phyloP scores from a whole-genome alignment of 1,284 basidiomycete genomes.

The Cystobasidium pallidum region DNA sequence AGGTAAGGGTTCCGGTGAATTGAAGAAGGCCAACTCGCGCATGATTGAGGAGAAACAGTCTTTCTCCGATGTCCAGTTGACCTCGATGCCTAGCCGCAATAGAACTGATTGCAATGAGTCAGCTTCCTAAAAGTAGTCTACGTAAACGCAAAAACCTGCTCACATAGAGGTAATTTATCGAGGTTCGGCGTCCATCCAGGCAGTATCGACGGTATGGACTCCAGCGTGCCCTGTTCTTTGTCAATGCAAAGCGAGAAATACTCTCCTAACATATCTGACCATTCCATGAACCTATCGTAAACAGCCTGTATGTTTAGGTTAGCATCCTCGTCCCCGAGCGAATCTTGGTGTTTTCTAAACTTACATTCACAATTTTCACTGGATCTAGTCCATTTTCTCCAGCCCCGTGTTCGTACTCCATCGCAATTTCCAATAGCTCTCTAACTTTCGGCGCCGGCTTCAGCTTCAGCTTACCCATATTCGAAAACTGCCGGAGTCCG shows the following conservation, averaged over 20 bases:
- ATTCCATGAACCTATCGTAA: conserved; percentile 56
- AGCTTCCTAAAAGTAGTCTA: conserved; percentile 59
- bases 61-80: conserved; percentile 82
- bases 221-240: conserved; percentile 66
- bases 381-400: conserved; percentile 54
- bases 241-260: conserved; percentile 82
- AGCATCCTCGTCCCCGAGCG: background rate
- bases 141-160: conserved; percentile 5
- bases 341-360: conserved; percentile 51
- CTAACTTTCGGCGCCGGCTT: conserved; percentile 78
- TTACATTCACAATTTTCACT: conserved; percentile 70
- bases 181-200: conserved; percentile 83
- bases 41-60: conserved; percentile 85
- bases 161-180: conserved; percentile 74
- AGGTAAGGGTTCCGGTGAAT: conserved; percentile 67
- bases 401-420: conserved; percentile 67
- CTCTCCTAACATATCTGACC: conserved; percentile 84
- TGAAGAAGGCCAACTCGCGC: conserved; percentile 87
- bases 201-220: conserved; percentile 78
- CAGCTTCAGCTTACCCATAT: conserved; percentile 72
- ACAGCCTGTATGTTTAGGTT: conserved; percentile 37
- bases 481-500: conserved; percentile 86
- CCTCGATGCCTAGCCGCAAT: conserved; percentile 61
- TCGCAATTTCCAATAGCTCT: conserved; percentile 74
- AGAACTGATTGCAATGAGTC: conserved; percentile 53